These are phyloP conservation scores for Musa acuminata DNA, from an alignment of 176 grass and related monocot species.

Conservation along the genomic window DNA sequence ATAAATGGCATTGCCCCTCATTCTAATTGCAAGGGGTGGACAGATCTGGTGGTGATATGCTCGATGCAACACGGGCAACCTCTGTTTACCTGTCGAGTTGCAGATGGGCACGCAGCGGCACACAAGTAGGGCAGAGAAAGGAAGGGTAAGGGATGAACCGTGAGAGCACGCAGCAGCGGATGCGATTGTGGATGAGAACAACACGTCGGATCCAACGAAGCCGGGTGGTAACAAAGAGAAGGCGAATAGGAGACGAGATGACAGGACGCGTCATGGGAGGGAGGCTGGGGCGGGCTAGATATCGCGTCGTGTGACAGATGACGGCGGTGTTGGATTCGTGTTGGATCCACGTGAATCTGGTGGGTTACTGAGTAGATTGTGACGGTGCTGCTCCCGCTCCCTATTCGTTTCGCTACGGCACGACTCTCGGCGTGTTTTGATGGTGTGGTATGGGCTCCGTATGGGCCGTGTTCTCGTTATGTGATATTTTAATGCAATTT, in stretches of 20 bases:
- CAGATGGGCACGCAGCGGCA: not conserved
- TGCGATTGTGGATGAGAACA: not conserved
- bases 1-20: not conserved
- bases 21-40: not conserved
- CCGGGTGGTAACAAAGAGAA: not conserved
- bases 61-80: not conserved
- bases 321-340: not conserved
- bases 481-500: too few species aligned
- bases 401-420: too few species aligned
- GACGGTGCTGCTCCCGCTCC: too few species aligned
- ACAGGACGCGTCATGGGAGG: too few species aligned
- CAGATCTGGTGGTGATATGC: not conserved
- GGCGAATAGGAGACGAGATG: not conserved
- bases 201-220: not conserved
- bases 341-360: conserved; percentile 29
- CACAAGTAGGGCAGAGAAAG: not conserved
- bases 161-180: not conserved
- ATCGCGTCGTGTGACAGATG: too few species aligned
- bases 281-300: too few species aligned
- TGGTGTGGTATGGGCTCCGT: too few species aligned
- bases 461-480: too few species aligned
- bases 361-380: not conserved
- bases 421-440: too few species aligned
- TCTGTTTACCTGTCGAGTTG: not conserved
- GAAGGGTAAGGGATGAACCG: not conserved